A percentile compares a stretch with the other conserved stretches of the same genome.
phyloP scores from a whole-genome alignment of 2,329 filamentous ascomycete genomes.

The Fusarium clavum region DNA sequence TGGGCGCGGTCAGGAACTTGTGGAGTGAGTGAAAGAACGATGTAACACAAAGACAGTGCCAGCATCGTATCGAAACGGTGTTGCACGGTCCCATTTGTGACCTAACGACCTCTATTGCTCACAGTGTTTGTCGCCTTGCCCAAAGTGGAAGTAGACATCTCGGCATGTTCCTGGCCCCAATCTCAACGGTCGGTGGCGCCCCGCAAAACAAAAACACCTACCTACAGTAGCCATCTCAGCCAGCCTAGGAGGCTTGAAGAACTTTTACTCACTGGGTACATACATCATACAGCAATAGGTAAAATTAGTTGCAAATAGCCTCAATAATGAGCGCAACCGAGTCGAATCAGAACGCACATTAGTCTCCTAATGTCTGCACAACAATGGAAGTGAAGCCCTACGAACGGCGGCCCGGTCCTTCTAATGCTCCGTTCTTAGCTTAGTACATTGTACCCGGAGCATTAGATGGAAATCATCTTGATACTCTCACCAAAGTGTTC shows the following conservation, averaged over 20 bases:
- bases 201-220: constrained; percentile 15
- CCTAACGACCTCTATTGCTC: constrained; percentile 9
- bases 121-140: constrained; percentile 32
- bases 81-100: neutral
- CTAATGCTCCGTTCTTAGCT: constrained; percentile 12
- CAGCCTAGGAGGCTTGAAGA: neutral
- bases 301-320: constrained; percentile 24
- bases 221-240: neutral
- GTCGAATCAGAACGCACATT: constrained; percentile 1
- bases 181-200: constrained; percentile 30
- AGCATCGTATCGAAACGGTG: neutral
- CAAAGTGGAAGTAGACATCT: constrained; percentile 23
- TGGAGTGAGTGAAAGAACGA: constrained; percentile 33
- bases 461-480: too few relatives aligned
- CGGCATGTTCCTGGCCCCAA: constrained; percentile 28
- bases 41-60: constrained; percentile 42
- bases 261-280: neutral
- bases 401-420: constrained; percentile 35
- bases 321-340: constrained; percentile 15
- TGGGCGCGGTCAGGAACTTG: constrained; percentile 40
- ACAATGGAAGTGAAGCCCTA: constrained; percentile 15
- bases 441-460: neutral
- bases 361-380: neutral
- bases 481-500: neutral
- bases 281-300: neutral